Base-by-base conservation (phyloP, 345 rosid species). In the Adansonia digitata region DNA sequence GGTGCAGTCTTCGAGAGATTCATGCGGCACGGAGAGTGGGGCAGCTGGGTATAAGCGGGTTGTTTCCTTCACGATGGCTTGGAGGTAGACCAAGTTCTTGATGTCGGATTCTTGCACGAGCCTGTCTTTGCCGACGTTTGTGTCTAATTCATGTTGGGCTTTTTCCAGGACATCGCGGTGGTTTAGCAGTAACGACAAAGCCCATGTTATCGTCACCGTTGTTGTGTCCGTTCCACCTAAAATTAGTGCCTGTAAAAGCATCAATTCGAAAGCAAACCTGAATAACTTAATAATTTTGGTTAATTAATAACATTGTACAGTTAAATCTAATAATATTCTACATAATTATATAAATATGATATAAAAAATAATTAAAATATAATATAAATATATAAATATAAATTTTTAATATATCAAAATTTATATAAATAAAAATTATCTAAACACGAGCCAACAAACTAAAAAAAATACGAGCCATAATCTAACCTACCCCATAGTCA, bases 11-110 rank as follows among this genome's bases (percentile, higher is more conserved):
- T 80, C 49, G 1, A 61, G 6, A 76, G 80, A 80, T 40, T 75
- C 75, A 9, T 78, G 85, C 5, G 80, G 76, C 14, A 74, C 80
- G 0, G 78, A 60, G 5, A 86, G 70, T 14, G 80, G 84, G 11
- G 70, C 78, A 1, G 60, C 77, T 57, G 86, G 87, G 77, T 82
- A 45, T 34, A 86, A 49, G 2, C 86, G 74, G 17, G 73, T 71
- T 5, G 83, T 74, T 76, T 86, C 89, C 67, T 84, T 84, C 24
- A 84, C 45, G 24, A 84, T 61, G 5, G 85, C 86, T 62, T 78
- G 83, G 35, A 86, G 82, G 46, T 82, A 82, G 17, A 62, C 60
- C 15, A 84, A 43, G 40, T 67, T 72, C 10, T 35, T 76, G 4
- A 82, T 65, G 46, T 84, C 87, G 31, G 77, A 69, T 51, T 79